A percentile compares a stretch with the other conserved stretches of the same genome.
phyloP scores from a whole-genome alignment of 2,329 filamentous ascomycete species.

The Rhexocercosporidium sp. region DNA sequence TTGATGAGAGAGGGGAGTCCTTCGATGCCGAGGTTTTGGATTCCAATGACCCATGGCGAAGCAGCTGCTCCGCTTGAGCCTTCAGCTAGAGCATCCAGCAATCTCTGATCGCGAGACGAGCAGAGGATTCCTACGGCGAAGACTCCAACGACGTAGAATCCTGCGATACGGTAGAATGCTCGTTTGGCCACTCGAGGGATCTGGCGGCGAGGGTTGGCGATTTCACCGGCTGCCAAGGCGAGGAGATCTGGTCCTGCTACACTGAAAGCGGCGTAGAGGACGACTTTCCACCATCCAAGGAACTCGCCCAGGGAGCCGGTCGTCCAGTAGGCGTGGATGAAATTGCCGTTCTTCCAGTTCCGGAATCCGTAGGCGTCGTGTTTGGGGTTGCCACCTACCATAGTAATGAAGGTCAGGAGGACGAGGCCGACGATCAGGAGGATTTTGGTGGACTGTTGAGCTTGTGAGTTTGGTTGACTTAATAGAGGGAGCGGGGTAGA shows the following conservation, averaged over 20 bases:
- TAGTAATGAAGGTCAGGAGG: conserved; percentile 77
- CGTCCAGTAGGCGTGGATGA: conserved; percentile 19
- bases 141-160: conserved; percentile 19
- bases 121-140: conserved; percentile 17
- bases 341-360: conserved; percentile 54
- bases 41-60: conserved; percentile 15
- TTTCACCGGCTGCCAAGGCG: conserved; percentile 17
- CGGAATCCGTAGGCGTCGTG: conserved; percentile 74
- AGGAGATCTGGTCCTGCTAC: conserved; percentile 18
- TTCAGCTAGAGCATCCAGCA: conserved; percentile 8
- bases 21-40: conserved; percentile 15
- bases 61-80: conserved; percentile 12
- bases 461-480: background rate
- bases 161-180: conserved; percentile 20
- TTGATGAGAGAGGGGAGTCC: conserved; percentile 14
- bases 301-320: conserved; percentile 14
- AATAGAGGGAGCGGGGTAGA: conserved; percentile 31
- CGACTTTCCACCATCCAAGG: conserved; percentile 19
- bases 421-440: conserved; percentile 67
- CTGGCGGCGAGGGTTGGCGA: conserved; percentile 19
- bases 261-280: conserved; percentile 19
- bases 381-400: conserved; percentile 80
- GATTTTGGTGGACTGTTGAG: conserved; percentile 47
- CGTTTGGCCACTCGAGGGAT: conserved; percentile 17
- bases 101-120: conserved; percentile 11